Conservation (phyloP, 2,329 filamentous ascomycete species). For the Scedosporium boydii region DNA sequence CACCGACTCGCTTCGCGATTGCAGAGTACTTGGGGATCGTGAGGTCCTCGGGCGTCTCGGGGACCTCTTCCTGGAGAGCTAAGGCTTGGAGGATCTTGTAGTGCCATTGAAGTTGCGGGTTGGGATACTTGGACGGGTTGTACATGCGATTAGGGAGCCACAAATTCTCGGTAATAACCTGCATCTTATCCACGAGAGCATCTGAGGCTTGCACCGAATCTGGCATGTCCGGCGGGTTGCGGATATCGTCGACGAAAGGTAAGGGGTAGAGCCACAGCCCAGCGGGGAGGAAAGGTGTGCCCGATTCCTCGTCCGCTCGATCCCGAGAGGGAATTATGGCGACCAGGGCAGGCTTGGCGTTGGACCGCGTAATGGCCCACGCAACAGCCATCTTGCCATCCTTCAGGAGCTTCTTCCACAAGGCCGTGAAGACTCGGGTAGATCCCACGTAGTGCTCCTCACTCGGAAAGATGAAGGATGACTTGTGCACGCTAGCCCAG, state of each 20-base stretch:
- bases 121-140: constrained; percentile 80
- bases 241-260: constrained; percentile 82
- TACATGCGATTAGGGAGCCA: constrained; percentile 81
- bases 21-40: constrained; percentile 78
- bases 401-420: constrained; percentile 77
- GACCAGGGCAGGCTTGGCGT: constrained; percentile 69
- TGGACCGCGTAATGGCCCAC: constrained; percentile 80
- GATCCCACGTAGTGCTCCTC: constrained; percentile 87
- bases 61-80: constrained; percentile 84
- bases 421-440: constrained; percentile 80
- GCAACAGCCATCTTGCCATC: constrained; percentile 75
- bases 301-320: constrained; percentile 52
- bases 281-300: constrained; percentile 63
- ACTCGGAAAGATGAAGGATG: constrained; percentile 87
- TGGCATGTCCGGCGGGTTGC: constrained; percentile 57
- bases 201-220: constrained; percentile 51
- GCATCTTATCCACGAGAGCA: constrained; percentile 70
- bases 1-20: constrained; percentile 80
- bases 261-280: constrained; percentile 85
- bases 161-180: constrained; percentile 70
- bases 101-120: constrained; percentile 91
- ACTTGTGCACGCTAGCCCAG: constrained; percentile 80
- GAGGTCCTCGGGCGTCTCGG: constrained; percentile 62
- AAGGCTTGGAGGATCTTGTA: constrained; percentile 89
- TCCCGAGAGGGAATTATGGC: constrained; percentile 72